Percentiles rank a stretch among this genome's conserved stretches.
These are phyloP conservation scores for Xylaria scruposa DNA, from an alignment of 495 filamentous ascomycete genomes.

Conservation along the genomic window DNA sequence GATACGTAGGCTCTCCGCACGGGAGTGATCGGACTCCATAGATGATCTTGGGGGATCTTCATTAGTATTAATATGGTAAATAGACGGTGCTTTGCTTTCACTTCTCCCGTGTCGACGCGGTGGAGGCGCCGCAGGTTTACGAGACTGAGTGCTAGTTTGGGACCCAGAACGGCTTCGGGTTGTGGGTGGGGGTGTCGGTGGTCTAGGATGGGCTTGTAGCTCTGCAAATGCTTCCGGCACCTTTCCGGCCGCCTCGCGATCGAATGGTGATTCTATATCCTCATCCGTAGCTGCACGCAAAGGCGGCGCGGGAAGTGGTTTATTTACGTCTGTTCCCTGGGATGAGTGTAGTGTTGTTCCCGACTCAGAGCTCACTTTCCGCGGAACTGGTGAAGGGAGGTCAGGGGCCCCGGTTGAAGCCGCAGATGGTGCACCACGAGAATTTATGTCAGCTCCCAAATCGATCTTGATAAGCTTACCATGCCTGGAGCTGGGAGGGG, in stretches of 20 bases:
- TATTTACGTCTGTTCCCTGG: slow-evolving; percentile 53
- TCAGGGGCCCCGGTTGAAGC: slow-evolving; percentile 35
- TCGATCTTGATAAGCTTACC: slow-evolving; percentile 68
- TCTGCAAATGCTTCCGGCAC: slow-evolving; percentile 46
- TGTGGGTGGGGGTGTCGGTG: slow-evolving; percentile 40
- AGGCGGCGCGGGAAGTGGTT: slow-evolving; percentile 53
- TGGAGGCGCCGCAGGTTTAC: slow-evolving; percentile 56
- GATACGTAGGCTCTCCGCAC: slow-evolving; percentile 48
- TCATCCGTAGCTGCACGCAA: slow-evolving; percentile 49
- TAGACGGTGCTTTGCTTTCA: slow-evolving; percentile 45
- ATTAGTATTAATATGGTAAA: slow-evolving; percentile 34
- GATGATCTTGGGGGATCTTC: slow-evolving; percentile 52
- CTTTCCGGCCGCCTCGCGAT: slow-evolving; percentile 54
- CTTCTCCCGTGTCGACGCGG: slow-evolving; percentile 53
- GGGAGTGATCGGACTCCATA: slow-evolving; percentile 50
- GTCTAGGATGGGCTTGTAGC: slow-evolving; percentile 35
- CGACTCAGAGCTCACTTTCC: slow-evolving; percentile 31
- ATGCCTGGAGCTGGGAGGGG: slow-evolving; percentile 69
- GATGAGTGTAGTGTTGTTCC: slow-evolving; percentile 21
- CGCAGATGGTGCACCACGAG: slow-evolving; percentile 28
- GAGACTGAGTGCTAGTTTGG: slow-evolving; percentile 38
- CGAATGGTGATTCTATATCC: slow-evolving; percentile 49
- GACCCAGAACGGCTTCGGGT: slow-evolving; percentile 42
- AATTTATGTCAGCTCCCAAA: slow-evolving; percentile 37
- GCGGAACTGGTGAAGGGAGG: slow-evolving; percentile 37